Conservation (phyloP, 768 basidiomycete genomes). For the Trametes punicea region DNA sequence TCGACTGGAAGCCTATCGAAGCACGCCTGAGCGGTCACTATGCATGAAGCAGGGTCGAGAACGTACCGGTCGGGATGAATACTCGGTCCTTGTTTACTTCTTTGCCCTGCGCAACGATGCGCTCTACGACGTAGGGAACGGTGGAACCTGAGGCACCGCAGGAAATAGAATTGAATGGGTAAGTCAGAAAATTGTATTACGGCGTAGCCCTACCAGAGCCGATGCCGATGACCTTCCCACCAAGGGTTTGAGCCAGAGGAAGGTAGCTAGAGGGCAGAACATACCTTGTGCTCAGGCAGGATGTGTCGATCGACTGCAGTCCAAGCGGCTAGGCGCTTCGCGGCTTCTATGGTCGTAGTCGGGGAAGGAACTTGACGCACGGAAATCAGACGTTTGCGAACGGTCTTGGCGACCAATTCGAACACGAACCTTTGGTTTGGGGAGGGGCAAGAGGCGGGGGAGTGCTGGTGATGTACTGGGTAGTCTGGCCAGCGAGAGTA, state of each 20-base stretch:
- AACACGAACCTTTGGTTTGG: conserved; percentile 12
- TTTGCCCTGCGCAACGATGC: conserved; percentile 80
- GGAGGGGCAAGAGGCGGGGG: background rate
- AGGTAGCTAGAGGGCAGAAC: conserved; percentile 20
- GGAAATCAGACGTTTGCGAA: background rate
- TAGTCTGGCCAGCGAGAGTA: conserved; percentile 12
- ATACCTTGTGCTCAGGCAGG: conserved; percentile 74
- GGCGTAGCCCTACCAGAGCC: conserved; percentile 59
- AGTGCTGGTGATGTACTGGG: conserved; percentile 8
- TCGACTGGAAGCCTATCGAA: conserved; percentile 84
- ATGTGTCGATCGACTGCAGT: conserved; percentile 93
- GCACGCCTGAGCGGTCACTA: conserved; percentile 15
- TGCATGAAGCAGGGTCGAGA: background rate
- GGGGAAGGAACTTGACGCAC: conserved; percentile 17
- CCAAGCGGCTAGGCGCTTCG: conserved; percentile 90
- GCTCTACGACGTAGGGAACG: conserved; percentile 94
- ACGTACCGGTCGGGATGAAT: conserved; percentile 81
- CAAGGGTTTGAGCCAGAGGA: background rate
- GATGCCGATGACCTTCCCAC: conserved; percentile 73
- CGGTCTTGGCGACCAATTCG: background rate
- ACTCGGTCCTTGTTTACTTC: conserved; percentile 76
- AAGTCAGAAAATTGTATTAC: conserved; percentile 10
- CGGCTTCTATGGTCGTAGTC: conserved; percentile 62
- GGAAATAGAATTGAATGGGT: background rate
- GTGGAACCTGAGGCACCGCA: conserved; percentile 63